phyloP scores from a whole-genome alignment of 495 filamentous ascomycete genomes.

The Ramalina peruviana region DNA sequence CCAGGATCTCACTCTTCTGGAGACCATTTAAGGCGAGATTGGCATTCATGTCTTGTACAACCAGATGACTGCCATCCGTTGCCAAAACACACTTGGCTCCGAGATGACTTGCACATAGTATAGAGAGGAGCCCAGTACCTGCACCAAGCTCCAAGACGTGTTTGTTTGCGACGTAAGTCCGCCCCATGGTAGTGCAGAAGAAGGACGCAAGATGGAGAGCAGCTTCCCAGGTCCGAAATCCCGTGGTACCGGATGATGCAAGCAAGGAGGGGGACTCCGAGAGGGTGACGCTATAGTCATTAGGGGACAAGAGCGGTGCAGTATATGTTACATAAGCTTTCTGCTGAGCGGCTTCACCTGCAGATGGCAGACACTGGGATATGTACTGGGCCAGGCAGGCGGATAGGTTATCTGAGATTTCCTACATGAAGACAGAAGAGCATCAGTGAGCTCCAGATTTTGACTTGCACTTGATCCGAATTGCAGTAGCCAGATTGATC shows the following conservation, averaged over 20 bases:
- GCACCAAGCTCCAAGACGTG: constrained; percentile 75
- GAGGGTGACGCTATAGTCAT: constrained; percentile 31
- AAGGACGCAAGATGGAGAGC: constrained; percentile 72
- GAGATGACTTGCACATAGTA: constrained; percentile 67
- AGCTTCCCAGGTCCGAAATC: constrained; percentile 87
- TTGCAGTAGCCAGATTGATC: no score
- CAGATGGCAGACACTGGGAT: constrained; percentile 41
- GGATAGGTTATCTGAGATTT: constrained; percentile 63
- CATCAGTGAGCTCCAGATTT: constrained; percentile 5
- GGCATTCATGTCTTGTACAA: constrained; percentile 53
- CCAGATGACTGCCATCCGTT: constrained; percentile 66
- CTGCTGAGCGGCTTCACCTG: constrained; percentile 52
- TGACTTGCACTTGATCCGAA: neutral
- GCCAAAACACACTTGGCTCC: constrained; percentile 47
- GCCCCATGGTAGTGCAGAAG: constrained; percentile 35
- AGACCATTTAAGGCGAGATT: constrained; percentile 56
- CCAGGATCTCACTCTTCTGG: constrained; percentile 27
- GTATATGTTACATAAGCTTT: constrained; percentile 65
- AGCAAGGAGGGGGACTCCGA: constrained; percentile 65
- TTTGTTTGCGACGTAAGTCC: constrained; percentile 35
- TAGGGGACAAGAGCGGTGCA: constrained; percentile 23
- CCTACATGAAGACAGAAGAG: constrained; percentile 34
- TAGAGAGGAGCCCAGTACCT: constrained; percentile 73
- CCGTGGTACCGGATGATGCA: constrained; percentile 64
- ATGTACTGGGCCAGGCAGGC: constrained; percentile 44